Conservation (phyloP, 441 rosid species). For the Dalechampia spathulata region DNA sequence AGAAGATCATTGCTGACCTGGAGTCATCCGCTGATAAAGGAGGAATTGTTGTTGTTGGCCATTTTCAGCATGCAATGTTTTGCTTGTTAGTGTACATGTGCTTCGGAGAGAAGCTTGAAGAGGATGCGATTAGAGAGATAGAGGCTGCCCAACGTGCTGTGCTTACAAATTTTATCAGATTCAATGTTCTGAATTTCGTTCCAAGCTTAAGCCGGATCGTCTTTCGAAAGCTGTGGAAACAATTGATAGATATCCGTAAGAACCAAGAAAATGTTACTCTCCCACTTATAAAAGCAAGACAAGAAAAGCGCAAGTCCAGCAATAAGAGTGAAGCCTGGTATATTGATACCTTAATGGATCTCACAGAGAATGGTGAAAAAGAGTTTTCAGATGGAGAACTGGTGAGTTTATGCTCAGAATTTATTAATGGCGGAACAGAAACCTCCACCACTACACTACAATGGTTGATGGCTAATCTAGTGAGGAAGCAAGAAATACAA, state of each 20-base stretch:
- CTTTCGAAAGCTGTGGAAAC: slow-evolving; percentile 8
- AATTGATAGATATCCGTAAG: background rate
- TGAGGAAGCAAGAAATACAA: slow-evolving; percentile 16
- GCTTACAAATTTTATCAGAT: background rate
- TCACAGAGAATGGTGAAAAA: background rate
- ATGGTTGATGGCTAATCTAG: slow-evolving; percentile 31
- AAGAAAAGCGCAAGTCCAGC: background rate
- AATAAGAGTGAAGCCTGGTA: background rate
- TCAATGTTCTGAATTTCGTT: slow-evolving; percentile 5
- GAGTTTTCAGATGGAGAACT: slow-evolving; percentile 5
- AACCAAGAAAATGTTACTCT: slow-evolving; percentile 2
- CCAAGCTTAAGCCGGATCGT: slow-evolving; percentile 4
- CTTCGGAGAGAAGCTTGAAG: slow-evolving; percentile 17
- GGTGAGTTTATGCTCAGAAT: slow-evolving; percentile 20
- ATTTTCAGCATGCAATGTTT: slow-evolving; percentile 5
- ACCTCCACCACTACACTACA: slow-evolving; percentile 27
- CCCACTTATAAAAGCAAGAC: slow-evolving; percentile 1
- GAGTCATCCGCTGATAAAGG: background rate
- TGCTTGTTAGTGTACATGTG: slow-evolving; percentile 11
- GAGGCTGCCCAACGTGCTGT: background rate
- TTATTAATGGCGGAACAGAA: slow-evolving; percentile 25
- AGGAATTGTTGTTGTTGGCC: background rate
- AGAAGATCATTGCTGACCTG: background rate
- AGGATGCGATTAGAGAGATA: slow-evolving; percentile 2
- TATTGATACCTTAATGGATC: slow-evolving; percentile 7